Evolutionary conservation across 1,139 yeast species (phyloP).

Genomic region (Taphrina populina): DNA sequence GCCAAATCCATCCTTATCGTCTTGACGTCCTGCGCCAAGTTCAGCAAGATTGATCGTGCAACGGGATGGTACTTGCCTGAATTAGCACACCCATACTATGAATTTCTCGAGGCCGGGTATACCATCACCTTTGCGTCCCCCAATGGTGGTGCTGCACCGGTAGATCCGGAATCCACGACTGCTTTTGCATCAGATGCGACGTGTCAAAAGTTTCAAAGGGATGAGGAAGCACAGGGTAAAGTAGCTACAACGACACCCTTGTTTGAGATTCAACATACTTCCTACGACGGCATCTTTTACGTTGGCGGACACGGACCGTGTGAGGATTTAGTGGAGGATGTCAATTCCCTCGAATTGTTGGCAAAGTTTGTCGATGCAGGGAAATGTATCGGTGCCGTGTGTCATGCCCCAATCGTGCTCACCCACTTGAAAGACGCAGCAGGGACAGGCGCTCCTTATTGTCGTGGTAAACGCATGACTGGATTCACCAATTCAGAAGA

Average conservation of each 20-base stretch:
- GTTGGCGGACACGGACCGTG: conserved; percentile 32
- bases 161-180: conserved; percentile 40
- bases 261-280: conserved; percentile 14
- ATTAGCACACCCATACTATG: conserved; percentile 21
- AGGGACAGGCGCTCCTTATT: no score
- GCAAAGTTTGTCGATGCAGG: conserved; percentile 44
- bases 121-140: conserved; percentile 38
- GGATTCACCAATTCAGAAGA: conserved; percentile 65
- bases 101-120: conserved; percentile 41
- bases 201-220: conserved; percentile 1
- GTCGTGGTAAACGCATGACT: conserved; percentile 57
- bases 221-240: not conserved
- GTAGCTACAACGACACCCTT: not conserved
- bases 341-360: conserved; percentile 8
- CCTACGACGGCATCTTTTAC: conserved; percentile 22
- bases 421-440: conserved; percentile 50
- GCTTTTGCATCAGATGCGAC: conserved; percentile 41
- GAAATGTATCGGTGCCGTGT: conserved; percentile 62
- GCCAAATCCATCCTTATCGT: not conserved
- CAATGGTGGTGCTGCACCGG: conserved; percentile 39
- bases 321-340: conserved; percentile 39
- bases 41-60: not conserved
- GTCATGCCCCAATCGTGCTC: conserved; percentile 65
- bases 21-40: not conserved
- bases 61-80: conserved; percentile 18